These are phyloP conservation scores for Scedosporium boydii DNA, from an alignment of 2,329 filamentous ascomycete genomes.

Conservation along the genomic window DNA sequence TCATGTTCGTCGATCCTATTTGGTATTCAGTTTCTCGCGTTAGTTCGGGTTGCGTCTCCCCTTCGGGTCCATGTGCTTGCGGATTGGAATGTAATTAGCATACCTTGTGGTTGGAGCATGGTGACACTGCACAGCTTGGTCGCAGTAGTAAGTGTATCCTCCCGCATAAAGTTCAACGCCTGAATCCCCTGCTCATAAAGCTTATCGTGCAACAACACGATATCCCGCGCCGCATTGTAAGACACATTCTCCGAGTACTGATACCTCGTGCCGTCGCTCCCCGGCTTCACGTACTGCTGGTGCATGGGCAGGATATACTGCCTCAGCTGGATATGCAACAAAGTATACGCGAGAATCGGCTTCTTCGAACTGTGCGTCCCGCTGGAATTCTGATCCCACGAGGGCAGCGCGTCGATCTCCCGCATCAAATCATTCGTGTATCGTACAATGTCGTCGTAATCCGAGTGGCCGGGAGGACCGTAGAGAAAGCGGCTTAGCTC, in stretches of 20 bases:
- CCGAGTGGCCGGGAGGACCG: conserved; percentile 42
- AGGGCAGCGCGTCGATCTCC: conserved; percentile 49
- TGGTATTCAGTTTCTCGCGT: too few relatives aligned
- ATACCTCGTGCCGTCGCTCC: conserved; percentile 50
- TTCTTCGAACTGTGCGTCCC: conserved; percentile 31
- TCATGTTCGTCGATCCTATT: conserved; percentile 46
- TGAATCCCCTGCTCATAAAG: conserved; percentile 49
- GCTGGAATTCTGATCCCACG: conserved; percentile 34
- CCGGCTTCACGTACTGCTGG: conserved; percentile 50
- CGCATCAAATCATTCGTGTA: conserved; percentile 53
- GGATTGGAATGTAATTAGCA: background rate
- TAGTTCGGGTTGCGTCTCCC: too few relatives aligned
- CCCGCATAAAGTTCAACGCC: conserved; percentile 49
- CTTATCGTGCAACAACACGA: conserved; percentile 52
- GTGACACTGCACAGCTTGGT: conserved; percentile 54
- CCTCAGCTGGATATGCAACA: conserved; percentile 50
- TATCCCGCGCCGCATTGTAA: conserved; percentile 52
- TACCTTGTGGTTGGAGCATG: conserved; percentile 43
- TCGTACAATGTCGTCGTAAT: conserved; percentile 52
- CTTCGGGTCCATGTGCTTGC: conserved; percentile 9
- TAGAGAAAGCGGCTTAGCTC: conserved; percentile 48
- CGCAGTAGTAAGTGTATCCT: conserved; percentile 49
- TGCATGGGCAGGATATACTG: conserved; percentile 55
- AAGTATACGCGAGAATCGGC: conserved; percentile 48
- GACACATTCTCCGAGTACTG: conserved; percentile 55